phyloP scores from a whole-genome alignment of 768 basidiomycete species.

The Agrocybe praecox region DNA sequence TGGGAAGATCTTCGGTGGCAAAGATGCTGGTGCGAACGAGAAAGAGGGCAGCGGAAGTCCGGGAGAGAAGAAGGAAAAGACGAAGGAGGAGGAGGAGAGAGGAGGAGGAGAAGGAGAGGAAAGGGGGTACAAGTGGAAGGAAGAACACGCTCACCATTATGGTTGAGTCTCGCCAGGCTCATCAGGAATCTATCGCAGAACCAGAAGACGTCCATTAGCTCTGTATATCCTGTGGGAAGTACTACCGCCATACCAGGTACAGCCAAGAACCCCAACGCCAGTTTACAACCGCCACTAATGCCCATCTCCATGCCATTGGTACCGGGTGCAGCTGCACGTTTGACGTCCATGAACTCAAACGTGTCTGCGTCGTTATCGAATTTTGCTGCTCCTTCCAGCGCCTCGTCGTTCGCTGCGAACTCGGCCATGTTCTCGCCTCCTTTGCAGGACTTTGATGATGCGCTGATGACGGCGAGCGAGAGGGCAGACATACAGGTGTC shows the following conservation, averaged over 20 bases:
- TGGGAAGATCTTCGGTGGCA: conserved; percentile 68
- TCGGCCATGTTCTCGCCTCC: conserved; percentile 16
- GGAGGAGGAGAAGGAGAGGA: conserved; percentile 18
- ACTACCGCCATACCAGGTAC: background rate
- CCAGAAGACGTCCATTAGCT: conserved; percentile 12
- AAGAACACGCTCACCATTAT: conserved; percentile 88
- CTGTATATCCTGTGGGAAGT: background rate
- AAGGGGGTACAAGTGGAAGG: conserved; percentile 56
- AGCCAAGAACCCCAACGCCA: background rate
- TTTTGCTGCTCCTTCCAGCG: conserved; percentile 1
- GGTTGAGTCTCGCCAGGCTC: conserved; percentile 69
- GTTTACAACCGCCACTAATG: background rate
- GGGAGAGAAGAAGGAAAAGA: conserved; percentile 15
- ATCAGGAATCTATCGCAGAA: conserved; percentile 46
- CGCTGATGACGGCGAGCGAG: background rate
- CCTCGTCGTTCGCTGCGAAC: conserved; percentile 10
- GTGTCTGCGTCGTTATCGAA: background rate
- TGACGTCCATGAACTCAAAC: background rate
- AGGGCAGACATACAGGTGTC: conserved; percentile 58
- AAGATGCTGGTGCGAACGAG: conserved; percentile 5
- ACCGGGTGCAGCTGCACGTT: background rate
- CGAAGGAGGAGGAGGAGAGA: background rate
- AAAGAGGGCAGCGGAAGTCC: background rate
- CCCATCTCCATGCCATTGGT: background rate
- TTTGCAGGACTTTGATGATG: conserved; percentile 30